These are phyloP conservation scores for Dictyophora rubrovolvata DNA, from an alignment of 768 basidiomycete species.

Conservation along the genomic window DNA sequence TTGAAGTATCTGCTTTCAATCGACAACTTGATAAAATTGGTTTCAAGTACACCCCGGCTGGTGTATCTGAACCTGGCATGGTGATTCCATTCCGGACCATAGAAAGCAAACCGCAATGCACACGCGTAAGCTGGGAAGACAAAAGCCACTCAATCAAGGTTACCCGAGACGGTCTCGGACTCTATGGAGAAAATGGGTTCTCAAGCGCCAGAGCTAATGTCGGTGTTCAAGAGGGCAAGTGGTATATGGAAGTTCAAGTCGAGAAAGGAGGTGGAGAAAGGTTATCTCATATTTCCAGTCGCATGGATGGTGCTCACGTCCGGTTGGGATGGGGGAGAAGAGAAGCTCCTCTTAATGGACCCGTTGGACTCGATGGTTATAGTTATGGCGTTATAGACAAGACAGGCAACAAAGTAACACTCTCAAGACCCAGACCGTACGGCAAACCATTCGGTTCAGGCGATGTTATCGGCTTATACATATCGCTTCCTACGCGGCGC, in stretches of 20 bases:
- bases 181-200: conserved; percentile 82
- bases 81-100: conserved; percentile 65
- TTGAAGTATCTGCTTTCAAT: conserved; percentile 64
- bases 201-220: conserved; percentile 85
- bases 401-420: conserved; percentile 81
- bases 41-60: conserved; percentile 73
- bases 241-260: conserved; percentile 90
- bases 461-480: conserved; percentile 89
- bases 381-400: conserved; percentile 88
- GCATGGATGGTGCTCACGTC: conserved; percentile 68
- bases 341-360: conserved; percentile 88
- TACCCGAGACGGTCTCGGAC: conserved; percentile 63
- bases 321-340: conserved; percentile 86
- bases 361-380: conserved; percentile 89
- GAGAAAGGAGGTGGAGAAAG: conserved; percentile 61
- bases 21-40: conserved; percentile 39
- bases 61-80: conserved; percentile 51
- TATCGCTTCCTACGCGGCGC: conserved; percentile 68
- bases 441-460: conserved; percentile 65
- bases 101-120: conserved; percentile 62
- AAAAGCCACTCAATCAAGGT: conserved; percentile 72
- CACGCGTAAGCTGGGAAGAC: conserved; percentile 84
- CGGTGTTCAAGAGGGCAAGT: conserved; percentile 78
- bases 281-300: conserved; percentile 31
- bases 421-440: conserved; percentile 74